Percentiles rank a stretch among this genome's conserved stretches.
Evolutionary conservation across 352 stramenopile genomes (phyloP).

Genomic region (Pythium vanterpoolii): DNA sequence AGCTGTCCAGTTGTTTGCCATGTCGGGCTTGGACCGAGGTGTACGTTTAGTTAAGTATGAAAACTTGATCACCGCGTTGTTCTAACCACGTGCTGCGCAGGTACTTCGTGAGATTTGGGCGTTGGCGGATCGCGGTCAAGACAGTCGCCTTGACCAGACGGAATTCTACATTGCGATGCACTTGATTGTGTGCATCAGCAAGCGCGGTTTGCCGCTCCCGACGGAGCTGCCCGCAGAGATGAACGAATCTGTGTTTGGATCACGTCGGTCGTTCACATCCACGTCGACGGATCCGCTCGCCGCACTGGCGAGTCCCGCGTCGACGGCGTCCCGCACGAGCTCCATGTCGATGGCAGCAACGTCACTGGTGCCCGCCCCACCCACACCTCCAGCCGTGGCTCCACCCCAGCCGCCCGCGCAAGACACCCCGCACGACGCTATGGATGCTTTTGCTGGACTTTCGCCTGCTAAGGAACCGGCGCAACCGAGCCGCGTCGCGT

Average conservation of each 20-base stretch:
- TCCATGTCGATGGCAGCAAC: slow-evolving; percentile 12
- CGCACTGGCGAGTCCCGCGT: background rate
- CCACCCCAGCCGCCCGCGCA: background rate
- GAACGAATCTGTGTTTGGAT: slow-evolving; percentile 59
- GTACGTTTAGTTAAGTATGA: slow-evolving; percentile 32
- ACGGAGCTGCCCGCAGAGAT: slow-evolving; percentile 65
- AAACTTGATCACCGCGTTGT: background rate
- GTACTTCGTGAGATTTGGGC: slow-evolving; percentile 90
- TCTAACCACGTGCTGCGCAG: slow-evolving; percentile 16
- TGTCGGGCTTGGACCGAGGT: slow-evolving; percentile 89
- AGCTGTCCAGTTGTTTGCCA: slow-evolving; percentile 91
- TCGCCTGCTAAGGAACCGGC: slow-evolving; percentile 30
- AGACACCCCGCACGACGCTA: slow-evolving; percentile 24
- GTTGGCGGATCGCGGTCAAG: slow-evolving; percentile 87
- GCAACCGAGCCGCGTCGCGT: slow-evolving; percentile 13
- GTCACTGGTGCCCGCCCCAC: background rate
- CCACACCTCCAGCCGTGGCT: background rate
- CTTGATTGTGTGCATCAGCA: slow-evolving; percentile 94
- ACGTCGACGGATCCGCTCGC: background rate
- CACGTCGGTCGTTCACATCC: slow-evolving; percentile 13
- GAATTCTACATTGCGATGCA: slow-evolving; percentile 97
- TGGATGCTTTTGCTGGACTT: slow-evolving; percentile 60
- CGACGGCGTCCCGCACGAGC: slow-evolving; percentile 8
- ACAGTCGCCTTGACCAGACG: slow-evolving; percentile 89
- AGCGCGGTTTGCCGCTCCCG: slow-evolving; percentile 79